phyloP scores from a whole-genome alignment of 2,329 filamentous ascomycete genomes.

The Ophiosphaerella narmari region DNA sequence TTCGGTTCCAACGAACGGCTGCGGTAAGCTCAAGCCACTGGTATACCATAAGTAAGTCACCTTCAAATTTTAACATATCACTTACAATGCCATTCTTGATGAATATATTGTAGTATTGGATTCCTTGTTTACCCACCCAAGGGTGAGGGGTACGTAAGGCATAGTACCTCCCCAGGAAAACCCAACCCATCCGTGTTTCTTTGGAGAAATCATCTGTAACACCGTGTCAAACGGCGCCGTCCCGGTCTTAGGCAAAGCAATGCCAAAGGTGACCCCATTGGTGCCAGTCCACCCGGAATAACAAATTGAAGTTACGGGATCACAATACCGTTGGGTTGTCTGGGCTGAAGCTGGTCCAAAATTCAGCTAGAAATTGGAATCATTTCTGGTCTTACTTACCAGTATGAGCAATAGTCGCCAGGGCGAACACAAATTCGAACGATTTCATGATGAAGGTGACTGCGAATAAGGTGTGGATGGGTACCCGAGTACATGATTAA shows the following conservation, averaged over 20 bases:
- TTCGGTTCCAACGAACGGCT: slow-evolving; percentile 29
- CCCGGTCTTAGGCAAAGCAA: slow-evolving; percentile 44
- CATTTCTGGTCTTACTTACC: slow-evolving; percentile 9
- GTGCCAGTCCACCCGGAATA: slow-evolving; percentile 51
- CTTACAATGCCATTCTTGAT: slow-evolving; percentile 54
- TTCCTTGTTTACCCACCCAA: slow-evolving; percentile 53
- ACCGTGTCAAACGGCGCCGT: slow-evolving; percentile 48
- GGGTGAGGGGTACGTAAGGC: slow-evolving; percentile 54
- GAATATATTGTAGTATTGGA: slow-evolving; percentile 46
- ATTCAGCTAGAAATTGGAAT: neutral
- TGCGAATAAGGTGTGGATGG: neutral
- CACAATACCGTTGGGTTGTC: slow-evolving; percentile 29
- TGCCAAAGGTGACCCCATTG: slow-evolving; percentile 35
- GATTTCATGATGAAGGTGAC: slow-evolving; percentile 19
- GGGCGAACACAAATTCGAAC: slow-evolving; percentile 1
- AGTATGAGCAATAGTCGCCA: slow-evolving; percentile 11
- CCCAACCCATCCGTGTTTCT: slow-evolving; percentile 54
- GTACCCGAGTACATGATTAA: slow-evolving; percentile 1
- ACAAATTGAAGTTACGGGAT: slow-evolving; percentile 41
- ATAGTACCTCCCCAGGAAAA: slow-evolving; percentile 58
- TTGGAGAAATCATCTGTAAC: slow-evolving; percentile 52
- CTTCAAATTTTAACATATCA: slow-evolving; percentile 3
- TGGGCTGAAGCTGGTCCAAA: slow-evolving; percentile 17
- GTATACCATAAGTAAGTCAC: neutral
- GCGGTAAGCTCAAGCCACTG: slow-evolving; percentile 36